These are phyloP conservation scores for Pythium vanterpoolii DNA, from an alignment of 352 stramenopile genomes.

Conservation along the genomic window DNA sequence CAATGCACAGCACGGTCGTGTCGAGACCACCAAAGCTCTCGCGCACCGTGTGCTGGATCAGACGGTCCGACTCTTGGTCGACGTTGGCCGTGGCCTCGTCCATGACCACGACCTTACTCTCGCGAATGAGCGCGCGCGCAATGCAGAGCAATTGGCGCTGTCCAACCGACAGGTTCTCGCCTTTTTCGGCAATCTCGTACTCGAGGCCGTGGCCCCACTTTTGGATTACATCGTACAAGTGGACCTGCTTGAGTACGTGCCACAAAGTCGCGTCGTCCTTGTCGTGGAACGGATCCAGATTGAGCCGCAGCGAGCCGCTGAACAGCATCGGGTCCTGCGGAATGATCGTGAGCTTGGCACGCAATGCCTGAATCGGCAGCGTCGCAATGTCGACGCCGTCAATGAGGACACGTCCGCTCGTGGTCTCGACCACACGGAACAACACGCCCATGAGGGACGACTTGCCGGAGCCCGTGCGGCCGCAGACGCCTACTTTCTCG, in stretches of 20 bases:
- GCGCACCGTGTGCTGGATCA: slow-evolving; percentile 69
- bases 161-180: slow-evolving; percentile 89
- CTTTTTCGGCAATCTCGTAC: slow-evolving; percentile 80
- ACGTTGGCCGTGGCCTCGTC: slow-evolving; percentile 90
- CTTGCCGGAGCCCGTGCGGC: slow-evolving; percentile 58
- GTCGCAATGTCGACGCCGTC: slow-evolving; percentile 81
- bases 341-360: slow-evolving; percentile 51
- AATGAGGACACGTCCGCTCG: slow-evolving; percentile 64
- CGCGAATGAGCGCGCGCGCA: slow-evolving; percentile 80
- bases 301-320: slow-evolving; percentile 75
- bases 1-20: slow-evolving; percentile 91
- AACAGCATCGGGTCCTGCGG: slow-evolving; percentile 93
- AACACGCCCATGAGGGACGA: slow-evolving; percentile 30
- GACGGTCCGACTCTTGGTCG: slow-evolving; percentile 63
- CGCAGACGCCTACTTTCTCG: slow-evolving; percentile 76
- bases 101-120: slow-evolving; percentile 87
- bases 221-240: slow-evolving; percentile 45
- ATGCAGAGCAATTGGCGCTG: slow-evolving; percentile 92
- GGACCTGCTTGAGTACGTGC: slow-evolving; percentile 50
- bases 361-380: slow-evolving; percentile 27
- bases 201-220: slow-evolving; percentile 49
- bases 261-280: slow-evolving; percentile 59
- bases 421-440: slow-evolving; percentile 36
- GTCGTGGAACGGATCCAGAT: slow-evolving; percentile 87
- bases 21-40: slow-evolving; percentile 56